Base-by-base conservation (phyloP, 192 early-diverging fungal species). In the Lobosporangium transversale region DNA sequence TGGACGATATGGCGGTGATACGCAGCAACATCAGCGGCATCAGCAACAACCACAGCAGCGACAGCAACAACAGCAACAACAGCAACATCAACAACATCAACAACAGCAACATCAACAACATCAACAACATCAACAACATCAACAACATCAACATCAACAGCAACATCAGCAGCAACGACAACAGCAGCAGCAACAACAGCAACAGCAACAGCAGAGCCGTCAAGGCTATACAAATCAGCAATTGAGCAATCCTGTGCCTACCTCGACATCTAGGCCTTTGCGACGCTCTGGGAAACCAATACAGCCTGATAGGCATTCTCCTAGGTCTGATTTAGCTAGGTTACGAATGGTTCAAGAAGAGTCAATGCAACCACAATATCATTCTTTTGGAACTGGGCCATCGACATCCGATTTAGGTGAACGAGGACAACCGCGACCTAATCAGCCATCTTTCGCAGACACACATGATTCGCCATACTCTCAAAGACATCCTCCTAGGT, bases 201-300 rank as follows among this genome's bases (percentile, higher is more conserved):
- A 43, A 15, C 58, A 35, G 17, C 47, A 4, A 10, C 33, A 26
- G 6, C 57, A 58, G 14, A 35, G 53, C 53, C 1, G 31, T 27
- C 4, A n/a, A n/a, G n/a, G 1, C 31, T 2, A 26, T 27, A 52
- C 3, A 17, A n/a, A n/a, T n/a, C n/a, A n/a, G n/a, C n/a, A n/a
- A n/a, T n/a, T n/a, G n/a, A n/a, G n/a, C n/a, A n/a, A n/a, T n/a
- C n/a, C n/a, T n/a, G n/a, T n/a, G n/a, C n/a, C n/a, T n/a, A n/a
- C n/a, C n/a, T n/a, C n/a, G n/a, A 37, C 45, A 1, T 32, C 44
- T 5, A 43, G 53, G 15, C 53, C 11, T 23, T n/a, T 56, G 44
- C 35, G 63, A 12, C 53, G 53, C 12, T 57, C 63, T 10, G 53
- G 44, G 24, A 66, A 35, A n/a, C 63, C 63, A 17, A 57, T 66